A percentile compares a stretch with the other conserved stretches of the same genome.
Evolutionary conservation across 495 filamentous ascomycete species (phyloP).

Genomic region (Chaetomium fimeti): DNA sequence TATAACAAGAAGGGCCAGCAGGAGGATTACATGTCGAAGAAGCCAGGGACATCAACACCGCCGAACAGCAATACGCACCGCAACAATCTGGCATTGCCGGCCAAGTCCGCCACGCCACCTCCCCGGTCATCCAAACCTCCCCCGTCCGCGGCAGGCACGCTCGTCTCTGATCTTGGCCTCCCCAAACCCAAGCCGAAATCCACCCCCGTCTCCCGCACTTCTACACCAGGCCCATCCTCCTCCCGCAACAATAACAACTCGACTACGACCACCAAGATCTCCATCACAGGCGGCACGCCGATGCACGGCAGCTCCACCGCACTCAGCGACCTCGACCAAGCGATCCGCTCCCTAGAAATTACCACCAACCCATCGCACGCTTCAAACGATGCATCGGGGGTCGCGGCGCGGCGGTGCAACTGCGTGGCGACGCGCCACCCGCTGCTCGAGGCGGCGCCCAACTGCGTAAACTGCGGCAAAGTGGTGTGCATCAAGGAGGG

Average conservation of each 20-base stretch:
- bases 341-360: slow-evolving; percentile 85
- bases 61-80: slow-evolving; percentile 35
- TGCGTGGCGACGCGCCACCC: slow-evolving; percentile 86
- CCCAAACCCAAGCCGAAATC: slow-evolving; percentile 62
- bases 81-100: slow-evolving; percentile 40
- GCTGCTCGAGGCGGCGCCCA: slow-evolving; percentile 80
- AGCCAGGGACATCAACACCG: slow-evolving; percentile 37
- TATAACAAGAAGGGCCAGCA: slow-evolving; percentile 47
- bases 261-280: slow-evolving; percentile 50
- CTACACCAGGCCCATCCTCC: slow-evolving; percentile 50
- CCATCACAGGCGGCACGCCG: slow-evolving; percentile 66
- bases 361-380: slow-evolving; percentile 76
- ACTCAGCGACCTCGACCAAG: slow-evolving; percentile 81
- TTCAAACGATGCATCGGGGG: slow-evolving; percentile 39
- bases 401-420: slow-evolving; percentile 65
- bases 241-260: slow-evolving; percentile 28
- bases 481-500: slow-evolving; percentile 96
- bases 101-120: slow-evolving; percentile 36
- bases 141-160: slow-evolving; percentile 67
- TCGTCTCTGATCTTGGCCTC: slow-evolving; percentile 71
- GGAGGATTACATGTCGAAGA: slow-evolving; percentile 42
- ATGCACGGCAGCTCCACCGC: slow-evolving; percentile 76
- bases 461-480: slow-evolving; percentile 90
- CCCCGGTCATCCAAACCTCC: slow-evolving; percentile 51
- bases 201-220: slow-evolving; percentile 52